A percentile compares a stretch with the other conserved stretches of the same genome.
Conservation (phyloP, 2,329 filamentous ascomycete species). For the Lecanicillium sp. region DNA sequence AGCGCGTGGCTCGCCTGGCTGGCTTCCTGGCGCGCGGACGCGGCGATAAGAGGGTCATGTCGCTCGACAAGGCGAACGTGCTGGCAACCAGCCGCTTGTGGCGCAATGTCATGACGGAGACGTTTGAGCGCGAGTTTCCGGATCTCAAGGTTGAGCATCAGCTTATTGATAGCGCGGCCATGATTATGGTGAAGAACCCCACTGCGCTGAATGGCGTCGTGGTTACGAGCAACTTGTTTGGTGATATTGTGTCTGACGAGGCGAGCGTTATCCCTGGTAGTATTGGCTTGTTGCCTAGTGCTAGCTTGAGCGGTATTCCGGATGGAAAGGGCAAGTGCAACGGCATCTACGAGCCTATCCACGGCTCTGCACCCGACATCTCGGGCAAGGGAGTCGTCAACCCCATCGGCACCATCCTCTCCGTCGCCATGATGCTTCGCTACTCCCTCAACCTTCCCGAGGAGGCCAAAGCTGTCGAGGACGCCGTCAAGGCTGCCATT, state of each 20-base stretch:
- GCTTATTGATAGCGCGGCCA: slow-evolving; percentile 91
- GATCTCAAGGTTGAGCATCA: slow-evolving; percentile 78
- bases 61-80: slow-evolving; percentile 93
- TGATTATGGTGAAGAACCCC: slow-evolving; percentile 96
- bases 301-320: slow-evolving; percentile 77
- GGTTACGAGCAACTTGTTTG: slow-evolving; percentile 89
- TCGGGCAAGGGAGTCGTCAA: slow-evolving; percentile 78
- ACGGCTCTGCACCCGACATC: slow-evolving; percentile 90
- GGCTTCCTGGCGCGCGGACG: slow-evolving; percentile 72
- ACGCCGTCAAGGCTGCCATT: slow-evolving; percentile 70
- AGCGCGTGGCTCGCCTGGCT: slow-evolving; percentile 76
- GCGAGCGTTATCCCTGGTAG: slow-evolving; percentile 89
- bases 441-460: slow-evolving; percentile 78
- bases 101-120: slow-evolving; percentile 77
- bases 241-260: slow-evolving; percentile 94
- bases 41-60: slow-evolving; percentile 64
- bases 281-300: slow-evolving; percentile 80
- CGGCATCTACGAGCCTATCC: slow-evolving; percentile 96
- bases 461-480: slow-evolving; percentile 72
- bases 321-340: slow-evolving; percentile 80
- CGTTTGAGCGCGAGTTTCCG: slow-evolving; percentile 84
- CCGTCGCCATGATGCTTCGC: slow-evolving; percentile 89
- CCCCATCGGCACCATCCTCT: slow-evolving; percentile 85
- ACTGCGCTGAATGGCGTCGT: slow-evolving; percentile 80
- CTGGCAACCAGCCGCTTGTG: slow-evolving; percentile 84